Evolutionary conservation across 306 rosid species (phyloP), one percentile per base, ranked within the genome.

Genomic region (Ammopiptanthus mongolicus): DNA sequence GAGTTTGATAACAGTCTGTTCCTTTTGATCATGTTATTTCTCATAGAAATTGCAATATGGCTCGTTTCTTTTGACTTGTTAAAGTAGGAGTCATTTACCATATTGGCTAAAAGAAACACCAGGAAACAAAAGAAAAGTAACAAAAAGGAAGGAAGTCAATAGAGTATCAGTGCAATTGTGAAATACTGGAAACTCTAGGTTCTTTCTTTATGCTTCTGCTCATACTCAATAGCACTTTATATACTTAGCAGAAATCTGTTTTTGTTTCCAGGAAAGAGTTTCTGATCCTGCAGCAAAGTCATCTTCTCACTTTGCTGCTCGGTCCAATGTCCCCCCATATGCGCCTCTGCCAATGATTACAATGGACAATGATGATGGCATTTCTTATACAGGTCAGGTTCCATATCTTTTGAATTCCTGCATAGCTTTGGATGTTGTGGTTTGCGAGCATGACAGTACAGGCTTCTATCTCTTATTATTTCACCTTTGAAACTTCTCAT

Each of bases 291-390:
- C 91, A 52, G 87, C 89, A 12, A 95, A 90, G 82, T 74, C 96
- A 31, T 85, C 97, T 77, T 85, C 97, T 77, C 91, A 85, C 67
- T 86, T 85, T 80, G 82, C 92, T 58, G 78, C 91, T 53, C 88
- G 97, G 61, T 83, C 96, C 44, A 90, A 53, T 84, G 92, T 84
- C 42, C 82, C 95, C 68, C 90, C 96, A 2, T 91, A 88, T 83
- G 90, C 88, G 64, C 93, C 89, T 5, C 84, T 69, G 6, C 84
- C 74, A 22, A 79, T 86, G 83, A 83, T 94, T 84, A 63, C 93
- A 3, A 76, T 87, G 88, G 97, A 95, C 84, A 90, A 79, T 75
- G 98, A 90, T 79, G 97, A 91, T 80, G 98, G 93, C 71, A 83
- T 95, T 79, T 81, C 98, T 28, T 87, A 42, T 86, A 80, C 90